Base-by-base conservation (phyloP, 495 filamentous ascomycete species). In the Lepidopterella palustris region DNA sequence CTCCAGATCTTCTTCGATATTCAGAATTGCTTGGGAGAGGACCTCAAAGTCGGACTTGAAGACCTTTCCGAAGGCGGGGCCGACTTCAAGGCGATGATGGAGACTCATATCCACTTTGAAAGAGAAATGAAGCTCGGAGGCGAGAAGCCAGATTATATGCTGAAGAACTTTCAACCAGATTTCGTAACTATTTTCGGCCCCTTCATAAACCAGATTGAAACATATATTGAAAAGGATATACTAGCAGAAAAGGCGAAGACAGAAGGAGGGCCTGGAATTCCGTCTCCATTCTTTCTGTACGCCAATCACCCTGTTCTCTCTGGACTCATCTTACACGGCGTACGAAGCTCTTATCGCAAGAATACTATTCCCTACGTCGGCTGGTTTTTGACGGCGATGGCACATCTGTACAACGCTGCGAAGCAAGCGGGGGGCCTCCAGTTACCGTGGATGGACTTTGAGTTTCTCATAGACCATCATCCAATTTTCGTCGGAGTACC, bases 321-420 rank as follows among this genome's bases (percentile, higher is more conserved):
- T 10, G 59, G 59, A 10, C 15, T 57, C 4, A 32, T 57, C 0
- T 21, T 52, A 10, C 55, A 57, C 24, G n/a, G 42, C 28, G 52
- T 51, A 39, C 45, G 50, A 1, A 20, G 35, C 5, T 8, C 29
- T 1, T 51, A 56, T 21, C 40, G 49, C 8, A 15, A 28, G 13
- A 5, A 51, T 10, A 45, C n/a, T 27, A 57, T 62, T 18, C 1
- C 2, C 0, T 39, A 57, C 39, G 45, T 25, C 1, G 4, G 18
- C 20, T 62, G 59, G 59, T 57, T 62, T 20, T 15, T 62, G 21
- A 26, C 50, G 0, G 53, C 59, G 0, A 24, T 62, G 1, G n/a
- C 15, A 11, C 59, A 62, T 31, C 59, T 62, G 3, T 62, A 62
- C 45, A 62, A 62, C 29, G 53, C 59, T 20, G 29, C 25, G 25